Evolutionary conservation across 805 yeast genomes (phyloP).

Genomic region (Wickerhamomyces bovis): DNA sequence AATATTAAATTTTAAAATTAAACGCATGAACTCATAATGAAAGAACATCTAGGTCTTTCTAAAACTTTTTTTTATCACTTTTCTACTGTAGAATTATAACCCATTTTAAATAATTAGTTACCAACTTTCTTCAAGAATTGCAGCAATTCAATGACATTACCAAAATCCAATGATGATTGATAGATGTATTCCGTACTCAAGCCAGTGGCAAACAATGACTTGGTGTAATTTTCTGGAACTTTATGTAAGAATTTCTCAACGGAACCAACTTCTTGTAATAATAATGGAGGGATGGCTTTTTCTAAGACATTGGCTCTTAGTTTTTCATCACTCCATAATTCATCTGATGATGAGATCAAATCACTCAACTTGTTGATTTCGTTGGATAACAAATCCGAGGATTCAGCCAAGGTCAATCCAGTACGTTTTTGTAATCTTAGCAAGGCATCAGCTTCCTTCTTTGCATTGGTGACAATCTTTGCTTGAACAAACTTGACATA

Average conservation of each 20-base stretch:
- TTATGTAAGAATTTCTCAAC: constrained; percentile 61
- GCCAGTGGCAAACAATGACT: constrained; percentile 58
- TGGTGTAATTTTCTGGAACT: constrained; percentile 83
- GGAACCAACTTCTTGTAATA: constrained; percentile 67
- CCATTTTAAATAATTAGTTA: not conserved
- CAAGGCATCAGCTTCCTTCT: constrained; percentile 76
- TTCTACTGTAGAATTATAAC: not conserved
- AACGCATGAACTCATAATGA: not conserved
- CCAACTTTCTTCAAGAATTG: constrained; percentile 19
- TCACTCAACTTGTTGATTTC: constrained; percentile 83
- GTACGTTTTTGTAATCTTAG: constrained; percentile 70
- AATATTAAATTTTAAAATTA: not conserved
- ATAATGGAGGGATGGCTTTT: constrained; percentile 72
- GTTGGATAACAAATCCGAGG: constrained; percentile 78
- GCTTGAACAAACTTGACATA: constrained; percentile 82
- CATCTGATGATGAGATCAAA: constrained; percentile 75
- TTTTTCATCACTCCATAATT: constrained; percentile 74
- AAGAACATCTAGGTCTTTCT: not conserved
- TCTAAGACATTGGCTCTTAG: constrained; percentile 73
- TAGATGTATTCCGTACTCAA: constrained; percentile 24
- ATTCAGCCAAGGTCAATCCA: constrained; percentile 52
- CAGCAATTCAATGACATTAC: constrained; percentile 24
- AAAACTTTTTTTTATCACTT: no score
- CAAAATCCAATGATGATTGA: constrained; percentile 20
- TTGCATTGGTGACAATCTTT: constrained; percentile 71